phyloP scores from a whole-genome alignment of 2,329 filamentous ascomycete genomes.

The Cladosporium sp. region DNA sequence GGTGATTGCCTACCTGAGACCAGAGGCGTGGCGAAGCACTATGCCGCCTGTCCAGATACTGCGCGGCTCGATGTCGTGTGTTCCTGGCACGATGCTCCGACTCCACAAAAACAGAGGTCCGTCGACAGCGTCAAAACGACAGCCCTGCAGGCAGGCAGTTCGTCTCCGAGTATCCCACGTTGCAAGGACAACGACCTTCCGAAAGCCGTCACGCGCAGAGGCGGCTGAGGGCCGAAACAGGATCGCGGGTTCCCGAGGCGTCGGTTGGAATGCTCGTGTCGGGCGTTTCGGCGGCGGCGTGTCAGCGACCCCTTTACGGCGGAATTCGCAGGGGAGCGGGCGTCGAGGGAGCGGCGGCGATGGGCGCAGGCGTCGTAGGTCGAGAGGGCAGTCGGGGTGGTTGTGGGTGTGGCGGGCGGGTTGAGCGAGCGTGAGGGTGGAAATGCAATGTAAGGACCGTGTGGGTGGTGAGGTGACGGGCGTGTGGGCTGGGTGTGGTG shows the following conservation, averaged over 20 bases:
- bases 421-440: background rate
- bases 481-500: background rate
- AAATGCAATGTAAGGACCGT: conserved; percentile 1
- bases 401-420: background rate
- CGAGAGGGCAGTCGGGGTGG: background rate
- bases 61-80: background rate
- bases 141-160: background rate
- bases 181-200: background rate
- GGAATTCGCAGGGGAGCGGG: background rate
- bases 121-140: background rate
- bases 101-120: background rate
- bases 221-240: conserved; percentile 4
- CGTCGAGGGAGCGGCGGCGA: background rate
- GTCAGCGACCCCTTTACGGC: conserved; percentile 6
- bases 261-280: conserved; percentile 9
- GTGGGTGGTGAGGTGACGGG: background rate
- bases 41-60: background rate
- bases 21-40: background rate
- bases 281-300: conserved; percentile 6
- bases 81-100: background rate
- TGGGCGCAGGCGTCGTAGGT: background rate
- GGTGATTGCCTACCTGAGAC: conserved; percentile 9
- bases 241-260: background rate
- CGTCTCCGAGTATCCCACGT: background rate
- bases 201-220: background rate